Conservation (phyloP, 768 basidiomycete genomes). For the Macrolepiota albuminosa region DNA sequence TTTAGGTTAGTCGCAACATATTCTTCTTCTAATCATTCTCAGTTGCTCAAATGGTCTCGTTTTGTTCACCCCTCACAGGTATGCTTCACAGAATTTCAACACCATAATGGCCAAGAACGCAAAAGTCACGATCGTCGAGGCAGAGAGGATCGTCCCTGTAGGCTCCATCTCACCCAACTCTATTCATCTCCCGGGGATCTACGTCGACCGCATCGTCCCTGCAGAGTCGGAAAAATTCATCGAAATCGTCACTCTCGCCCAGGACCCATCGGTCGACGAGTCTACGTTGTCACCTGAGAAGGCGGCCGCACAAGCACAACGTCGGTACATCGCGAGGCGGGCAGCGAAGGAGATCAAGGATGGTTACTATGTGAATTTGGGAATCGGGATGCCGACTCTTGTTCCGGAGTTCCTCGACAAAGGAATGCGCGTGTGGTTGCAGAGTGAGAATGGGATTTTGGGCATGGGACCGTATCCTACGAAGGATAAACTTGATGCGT, state of each 20-base stretch:
- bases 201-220: constrained; percentile 83
- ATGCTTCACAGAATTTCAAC: constrained; percentile 84
- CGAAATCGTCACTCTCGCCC: constrained; percentile 68
- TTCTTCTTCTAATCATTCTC: neutral
- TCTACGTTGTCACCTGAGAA: constrained; percentile 40
- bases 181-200: constrained; percentile 81
- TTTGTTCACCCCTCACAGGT: constrained; percentile 38
- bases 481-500: constrained; percentile 76
- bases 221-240: constrained; percentile 75
- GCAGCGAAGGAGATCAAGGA: constrained; percentile 88
- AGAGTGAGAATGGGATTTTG: constrained; percentile 88
- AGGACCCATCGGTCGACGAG: constrained; percentile 29
- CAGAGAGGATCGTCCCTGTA: constrained; percentile 83
- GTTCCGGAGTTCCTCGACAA: constrained; percentile 75
- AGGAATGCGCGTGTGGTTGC: constrained; percentile 80
- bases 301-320: constrained; percentile 46
- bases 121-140: constrained; percentile 88
- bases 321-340: constrained; percentile 76
- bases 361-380: constrained; percentile 85
- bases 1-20: constrained; percentile 55
- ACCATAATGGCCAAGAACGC: constrained; percentile 88
- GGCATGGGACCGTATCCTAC: constrained; percentile 92
- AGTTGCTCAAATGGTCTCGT: neutral
- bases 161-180: constrained; percentile 78
- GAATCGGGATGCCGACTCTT: constrained; percentile 89